phyloP scores from a whole-genome alignment of 495 filamentous ascomycete genomes.

The Hypoxylon cercidicola region DNA sequence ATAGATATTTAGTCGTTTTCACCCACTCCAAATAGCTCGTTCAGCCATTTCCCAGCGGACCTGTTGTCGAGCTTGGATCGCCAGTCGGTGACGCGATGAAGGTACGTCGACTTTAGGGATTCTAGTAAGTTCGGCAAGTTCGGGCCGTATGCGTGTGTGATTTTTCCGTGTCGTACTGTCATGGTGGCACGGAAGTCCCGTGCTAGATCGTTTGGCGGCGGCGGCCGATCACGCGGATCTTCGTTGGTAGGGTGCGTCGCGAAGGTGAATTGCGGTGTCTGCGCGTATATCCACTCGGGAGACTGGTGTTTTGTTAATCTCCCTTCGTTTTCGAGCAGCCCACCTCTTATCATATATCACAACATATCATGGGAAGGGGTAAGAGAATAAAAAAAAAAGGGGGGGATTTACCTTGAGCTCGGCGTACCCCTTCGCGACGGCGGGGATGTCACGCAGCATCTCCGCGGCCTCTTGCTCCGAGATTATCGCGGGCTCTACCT shows the following conservation, averaged over 20 bases:
- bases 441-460: constrained; percentile 1
- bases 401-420: constrained; percentile 37
- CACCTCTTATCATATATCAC: neutral
- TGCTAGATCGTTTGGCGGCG: constrained; percentile 50
- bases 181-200: constrained; percentile 33
- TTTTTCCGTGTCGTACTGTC: constrained; percentile 56
- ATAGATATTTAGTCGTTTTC: constrained; percentile 8
- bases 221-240: constrained; percentile 63
- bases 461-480: neutral
- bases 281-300: constrained; percentile 78
- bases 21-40: constrained; percentile 49
- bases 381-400: too few relatives aligned
- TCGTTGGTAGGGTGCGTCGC: constrained; percentile 62
- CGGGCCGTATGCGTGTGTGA: constrained; percentile 45
- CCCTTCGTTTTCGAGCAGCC: neutral
- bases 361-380: neutral
- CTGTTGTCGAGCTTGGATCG: constrained; percentile 23
- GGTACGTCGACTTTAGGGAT: constrained; percentile 38
- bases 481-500: constrained; percentile 8
- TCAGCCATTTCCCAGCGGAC: constrained; percentile 48
- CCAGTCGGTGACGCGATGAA: constrained; percentile 59
- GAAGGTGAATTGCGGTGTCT: constrained; percentile 88
- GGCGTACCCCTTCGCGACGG: constrained; percentile 17
- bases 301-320: constrained; percentile 59
- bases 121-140: constrained; percentile 23